Percentiles rank a stretch among this genome's conserved stretches.
phyloP scores from a whole-genome alignment of 1,139 yeast genomes.

The Taphrina flavorubra region DNA sequence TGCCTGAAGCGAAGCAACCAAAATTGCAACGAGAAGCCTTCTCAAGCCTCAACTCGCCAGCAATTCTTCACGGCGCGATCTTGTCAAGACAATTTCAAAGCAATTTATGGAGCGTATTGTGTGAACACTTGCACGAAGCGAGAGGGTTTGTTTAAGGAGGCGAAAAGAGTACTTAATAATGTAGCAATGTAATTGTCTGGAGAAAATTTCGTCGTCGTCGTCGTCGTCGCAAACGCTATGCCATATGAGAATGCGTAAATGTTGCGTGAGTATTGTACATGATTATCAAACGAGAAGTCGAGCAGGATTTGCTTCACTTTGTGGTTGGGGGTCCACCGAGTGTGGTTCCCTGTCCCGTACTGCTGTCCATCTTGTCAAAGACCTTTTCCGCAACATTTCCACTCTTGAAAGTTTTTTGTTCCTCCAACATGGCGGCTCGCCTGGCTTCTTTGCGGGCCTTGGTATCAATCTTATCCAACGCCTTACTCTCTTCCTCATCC shows the following conservation, averaged over 20 bases:
- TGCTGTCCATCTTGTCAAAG: constrained; percentile 14
- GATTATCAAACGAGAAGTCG: too few species aligned
- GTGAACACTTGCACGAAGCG: too few species aligned
- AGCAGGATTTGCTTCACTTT: too few species aligned
- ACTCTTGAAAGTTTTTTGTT: constrained; percentile 49
- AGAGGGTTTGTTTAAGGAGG: too few species aligned
- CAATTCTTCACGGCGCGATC: not conserved
- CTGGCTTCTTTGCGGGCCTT: constrained; percentile 45
- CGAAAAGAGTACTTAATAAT: not conserved
- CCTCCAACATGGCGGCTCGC: constrained; percentile 46
- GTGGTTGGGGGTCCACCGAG: constrained; percentile 23
- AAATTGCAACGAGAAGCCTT: too few species aligned
- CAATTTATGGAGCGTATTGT: too few species aligned
- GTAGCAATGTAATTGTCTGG: not conserved
- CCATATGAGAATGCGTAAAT: not conserved
- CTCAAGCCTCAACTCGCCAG: too few species aligned
- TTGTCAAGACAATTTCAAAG: too few species aligned
- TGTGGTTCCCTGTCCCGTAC: constrained; percentile 16
- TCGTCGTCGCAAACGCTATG: constrained; percentile 16
- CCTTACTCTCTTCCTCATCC: constrained; percentile 48
- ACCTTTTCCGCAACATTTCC: constrained; percentile 43
- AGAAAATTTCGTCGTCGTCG: too few species aligned
- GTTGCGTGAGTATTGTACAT: not conserved
- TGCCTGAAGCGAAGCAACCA: too few species aligned
- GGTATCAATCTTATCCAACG: constrained; percentile 37